Evolutionary conservation across 306 rosid species (phyloP).

Genomic region (Prunus kanzakura): DNA sequence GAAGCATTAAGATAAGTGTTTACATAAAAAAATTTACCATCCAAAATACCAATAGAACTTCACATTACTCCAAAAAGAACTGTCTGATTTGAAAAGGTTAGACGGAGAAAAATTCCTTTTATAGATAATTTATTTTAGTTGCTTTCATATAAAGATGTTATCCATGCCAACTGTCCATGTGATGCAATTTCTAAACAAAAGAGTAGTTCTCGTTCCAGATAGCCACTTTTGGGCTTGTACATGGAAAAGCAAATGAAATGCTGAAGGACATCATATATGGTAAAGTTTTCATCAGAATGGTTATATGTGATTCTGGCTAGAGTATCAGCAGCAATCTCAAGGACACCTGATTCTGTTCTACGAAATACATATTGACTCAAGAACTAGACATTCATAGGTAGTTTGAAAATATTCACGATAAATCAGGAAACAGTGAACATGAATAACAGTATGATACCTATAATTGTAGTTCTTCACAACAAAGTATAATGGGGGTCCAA

Average conservation of each 20-base stretch:
- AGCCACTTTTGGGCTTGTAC: neutral
- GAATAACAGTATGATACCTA: constrained; percentile 48
- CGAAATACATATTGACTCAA: neutral
- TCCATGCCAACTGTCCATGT: neutral
- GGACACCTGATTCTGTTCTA: neutral
- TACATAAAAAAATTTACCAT: neutral
- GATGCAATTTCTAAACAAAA: neutral
- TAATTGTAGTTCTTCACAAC: constrained; percentile 93
- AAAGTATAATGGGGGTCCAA: constrained; percentile 94
- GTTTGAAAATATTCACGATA: neutral
- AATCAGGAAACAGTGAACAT: constrained; percentile 6
- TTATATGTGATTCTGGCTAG: neutral
- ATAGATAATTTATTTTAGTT: neutral
- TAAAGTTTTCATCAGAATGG: neutral
- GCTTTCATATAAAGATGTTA: neutral
- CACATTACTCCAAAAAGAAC: neutral
- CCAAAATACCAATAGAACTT: neutral
- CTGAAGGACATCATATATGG: neutral
- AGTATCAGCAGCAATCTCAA: neutral
- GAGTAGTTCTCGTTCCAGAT: neutral
- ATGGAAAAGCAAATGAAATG: neutral
- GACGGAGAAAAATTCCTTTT: neutral
- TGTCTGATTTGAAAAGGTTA: neutral
- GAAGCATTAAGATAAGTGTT: constrained; percentile 19
- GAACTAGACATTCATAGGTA: neutral